Evolutionary conservation across 1,284 basidiomycete genomes (phyloP).

Genomic region (Calocybe gambosa): DNA sequence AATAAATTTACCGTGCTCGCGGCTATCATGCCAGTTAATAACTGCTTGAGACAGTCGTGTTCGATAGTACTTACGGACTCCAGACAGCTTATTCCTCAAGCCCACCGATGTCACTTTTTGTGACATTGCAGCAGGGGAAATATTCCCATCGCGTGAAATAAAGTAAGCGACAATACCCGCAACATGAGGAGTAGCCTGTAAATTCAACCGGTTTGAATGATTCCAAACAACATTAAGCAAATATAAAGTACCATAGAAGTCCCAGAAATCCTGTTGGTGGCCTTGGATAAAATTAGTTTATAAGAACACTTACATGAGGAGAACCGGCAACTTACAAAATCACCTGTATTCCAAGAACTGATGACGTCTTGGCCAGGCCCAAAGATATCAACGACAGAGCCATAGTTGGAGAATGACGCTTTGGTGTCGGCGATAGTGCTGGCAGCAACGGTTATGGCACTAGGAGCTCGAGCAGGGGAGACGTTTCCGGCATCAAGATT

Average conservation of each 20-base stretch:
- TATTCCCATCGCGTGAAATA: constrained; percentile 4
- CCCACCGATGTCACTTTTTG: neutral
- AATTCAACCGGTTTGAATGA: neutral
- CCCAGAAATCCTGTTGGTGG: constrained; percentile 59
- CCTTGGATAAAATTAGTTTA: no score
- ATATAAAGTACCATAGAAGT: constrained; percentile 44
- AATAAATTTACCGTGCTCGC: no score
- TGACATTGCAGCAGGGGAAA: neutral
- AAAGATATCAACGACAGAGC: constrained; percentile 28
- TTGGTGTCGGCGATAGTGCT: constrained; percentile 46
- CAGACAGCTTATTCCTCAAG: neutral
- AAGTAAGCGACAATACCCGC: constrained; percentile 31
- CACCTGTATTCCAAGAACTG: constrained; percentile 25
- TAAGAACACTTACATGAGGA: no score
- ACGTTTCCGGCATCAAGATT: constrained; percentile 24
- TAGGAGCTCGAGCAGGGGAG: constrained; percentile 31
- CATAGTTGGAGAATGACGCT: constrained; percentile 30
- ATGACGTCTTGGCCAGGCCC: constrained; percentile 30
- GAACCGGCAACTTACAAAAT: constrained; percentile 39
- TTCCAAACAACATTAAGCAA: neutral
- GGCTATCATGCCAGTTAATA: no score
- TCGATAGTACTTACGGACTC: neutral
- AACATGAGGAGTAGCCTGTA: constrained; percentile 14
- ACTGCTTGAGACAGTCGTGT: no score
- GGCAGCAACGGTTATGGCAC: constrained; percentile 62